These are phyloP conservation scores for Benincasa hispida DNA, from an alignment of 306 rosid species.

Conservation along the genomic window DNA sequence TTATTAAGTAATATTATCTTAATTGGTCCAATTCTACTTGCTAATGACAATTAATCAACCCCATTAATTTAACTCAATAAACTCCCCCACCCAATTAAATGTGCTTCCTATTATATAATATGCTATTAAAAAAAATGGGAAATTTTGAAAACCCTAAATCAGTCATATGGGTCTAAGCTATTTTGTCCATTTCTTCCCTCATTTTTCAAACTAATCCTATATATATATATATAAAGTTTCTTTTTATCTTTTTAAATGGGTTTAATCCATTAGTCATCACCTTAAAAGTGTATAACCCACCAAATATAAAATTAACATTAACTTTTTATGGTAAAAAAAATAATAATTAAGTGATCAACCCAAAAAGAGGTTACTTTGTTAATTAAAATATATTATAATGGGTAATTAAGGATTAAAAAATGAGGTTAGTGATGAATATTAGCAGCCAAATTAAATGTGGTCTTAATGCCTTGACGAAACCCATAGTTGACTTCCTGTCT, in stretches of 20 bases:
- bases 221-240: neutral
- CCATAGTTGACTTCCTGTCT: neutral
- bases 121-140: neutral
- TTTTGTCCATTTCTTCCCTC: neutral
- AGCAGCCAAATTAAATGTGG: neutral
- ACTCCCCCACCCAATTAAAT: neutral
- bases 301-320: neutral
- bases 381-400: too few relatives aligned
- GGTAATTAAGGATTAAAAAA: neutral
- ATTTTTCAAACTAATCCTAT: neutral
- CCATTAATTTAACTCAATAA: neutral
- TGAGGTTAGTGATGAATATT: neutral
- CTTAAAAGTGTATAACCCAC: neutral
- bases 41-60: neutral
- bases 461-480: neutral
- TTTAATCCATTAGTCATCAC: neutral
- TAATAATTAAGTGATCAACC: neutral
- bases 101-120: too few relatives aligned
- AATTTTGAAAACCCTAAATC: neutral
- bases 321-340: neutral
- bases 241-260: neutral
- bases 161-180: neutral
- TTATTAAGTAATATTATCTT: conserved; percentile 2
- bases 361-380: neutral
- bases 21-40: neutral